Conservation (phyloP, 1,139 yeast species). For the Lodderomyces parapsilosis region DNA sequence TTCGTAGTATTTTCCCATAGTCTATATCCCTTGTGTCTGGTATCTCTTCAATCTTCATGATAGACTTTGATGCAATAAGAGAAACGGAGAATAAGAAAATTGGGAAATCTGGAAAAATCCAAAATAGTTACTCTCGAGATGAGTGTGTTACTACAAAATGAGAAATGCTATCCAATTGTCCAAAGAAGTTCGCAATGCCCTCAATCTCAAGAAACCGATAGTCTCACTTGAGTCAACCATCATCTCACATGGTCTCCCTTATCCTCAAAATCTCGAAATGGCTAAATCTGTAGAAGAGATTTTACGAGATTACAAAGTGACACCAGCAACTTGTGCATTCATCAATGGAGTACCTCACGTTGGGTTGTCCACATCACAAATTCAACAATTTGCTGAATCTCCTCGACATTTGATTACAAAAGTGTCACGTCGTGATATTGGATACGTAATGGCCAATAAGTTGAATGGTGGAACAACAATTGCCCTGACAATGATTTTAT, state of each 20-base stretch:
- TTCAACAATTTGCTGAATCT: conserved; percentile 50
- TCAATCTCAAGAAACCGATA: conserved; percentile 54
- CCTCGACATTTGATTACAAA: conserved; percentile 34
- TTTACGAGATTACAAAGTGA: conserved; percentile 62
- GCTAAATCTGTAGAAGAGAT: conserved; percentile 65
- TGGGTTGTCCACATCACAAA: conserved; percentile 53
- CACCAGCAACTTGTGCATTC: conserved; percentile 88
- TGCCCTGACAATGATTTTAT: conserved; percentile 83
- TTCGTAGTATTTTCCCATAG: not conserved
- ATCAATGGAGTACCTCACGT: conserved; percentile 69
- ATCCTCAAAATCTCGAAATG: conserved; percentile 72
- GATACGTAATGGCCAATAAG: conserved; percentile 63
- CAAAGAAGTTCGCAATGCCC: conserved; percentile 63
- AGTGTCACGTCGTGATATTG: conserved; percentile 80
- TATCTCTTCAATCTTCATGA: conserved; percentile 6
- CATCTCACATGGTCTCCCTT: conserved; percentile 88
- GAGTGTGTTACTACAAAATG: not conserved
- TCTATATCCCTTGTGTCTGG: not conserved
- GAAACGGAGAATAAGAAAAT: not conserved
- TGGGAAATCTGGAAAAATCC: not conserved
- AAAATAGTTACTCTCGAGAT: not conserved
- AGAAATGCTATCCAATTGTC: conserved; percentile 26
- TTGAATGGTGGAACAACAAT: conserved; percentile 86
- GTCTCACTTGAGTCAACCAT: conserved; percentile 86
- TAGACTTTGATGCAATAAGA: not conserved